These are phyloP conservation scores for Boeremia lycopersici DNA, from an alignment of 2,329 filamentous ascomycete species.

Conservation along the genomic window DNA sequence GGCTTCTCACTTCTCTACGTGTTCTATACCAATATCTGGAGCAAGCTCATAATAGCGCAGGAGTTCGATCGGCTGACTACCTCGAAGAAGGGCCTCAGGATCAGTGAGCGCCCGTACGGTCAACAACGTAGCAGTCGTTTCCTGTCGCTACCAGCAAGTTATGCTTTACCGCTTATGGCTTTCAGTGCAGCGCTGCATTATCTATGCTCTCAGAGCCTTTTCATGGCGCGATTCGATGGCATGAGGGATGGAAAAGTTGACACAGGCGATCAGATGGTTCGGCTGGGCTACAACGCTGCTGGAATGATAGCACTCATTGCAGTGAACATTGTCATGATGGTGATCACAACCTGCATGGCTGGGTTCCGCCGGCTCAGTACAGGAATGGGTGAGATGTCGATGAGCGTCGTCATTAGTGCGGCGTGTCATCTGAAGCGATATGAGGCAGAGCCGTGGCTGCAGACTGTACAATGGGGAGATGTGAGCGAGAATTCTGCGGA, in stretches of 20 bases:
- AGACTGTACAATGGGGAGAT: conserved; percentile 22
- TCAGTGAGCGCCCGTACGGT: conserved; percentile 42
- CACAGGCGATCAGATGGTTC: conserved; percentile 12
- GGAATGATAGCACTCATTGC: conserved; percentile 25
- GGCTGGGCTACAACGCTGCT: conserved; percentile 26
- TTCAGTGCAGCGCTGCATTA: conserved; percentile 49
- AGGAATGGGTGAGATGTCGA: conserved; percentile 73
- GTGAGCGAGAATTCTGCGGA: conserved; percentile 4
- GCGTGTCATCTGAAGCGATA: conserved; percentile 25
- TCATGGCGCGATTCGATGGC: conserved; percentile 44
- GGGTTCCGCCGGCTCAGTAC: conserved; percentile 76
- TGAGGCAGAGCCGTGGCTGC: conserved; percentile 20
- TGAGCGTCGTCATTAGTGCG: conserved; percentile 51
- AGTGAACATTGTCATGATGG: conserved; percentile 17
- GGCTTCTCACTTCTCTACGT: conserved; percentile 55
- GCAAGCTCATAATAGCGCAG: conserved; percentile 50
- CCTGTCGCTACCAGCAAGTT: conserved; percentile 47
- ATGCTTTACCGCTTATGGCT: conserved; percentile 46
- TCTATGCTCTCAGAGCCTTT: conserved; percentile 52
- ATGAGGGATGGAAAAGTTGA: conserved; percentile 11
- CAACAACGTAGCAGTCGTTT: conserved; percentile 49
- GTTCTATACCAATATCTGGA: conserved; percentile 43
- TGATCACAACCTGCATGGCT: conserved; percentile 41
- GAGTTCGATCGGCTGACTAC: conserved; percentile 55
- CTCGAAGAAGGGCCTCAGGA: conserved; percentile 42